phyloP scores from a whole-genome alignment of 257 asterid species.

The Capsicum rhomboideum region DNA sequence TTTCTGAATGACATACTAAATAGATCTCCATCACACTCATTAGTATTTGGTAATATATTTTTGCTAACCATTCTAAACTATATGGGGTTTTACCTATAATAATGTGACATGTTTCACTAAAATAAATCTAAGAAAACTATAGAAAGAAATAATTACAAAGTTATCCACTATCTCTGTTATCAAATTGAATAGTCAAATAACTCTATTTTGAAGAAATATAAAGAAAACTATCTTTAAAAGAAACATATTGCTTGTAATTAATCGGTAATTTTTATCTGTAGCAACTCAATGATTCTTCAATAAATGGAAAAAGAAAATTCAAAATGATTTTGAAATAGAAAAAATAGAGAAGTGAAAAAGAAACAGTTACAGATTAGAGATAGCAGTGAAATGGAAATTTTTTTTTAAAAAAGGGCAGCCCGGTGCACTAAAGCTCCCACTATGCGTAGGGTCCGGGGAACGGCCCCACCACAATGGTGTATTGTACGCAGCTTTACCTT shows the following conservation, averaged over 20 bases:
- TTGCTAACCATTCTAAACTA: not conserved
- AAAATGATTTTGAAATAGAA: not conserved
- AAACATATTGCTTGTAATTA: not conserved
- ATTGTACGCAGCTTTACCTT: too few species aligned
- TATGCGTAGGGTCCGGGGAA: too few species aligned
- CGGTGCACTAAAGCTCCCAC: too few species aligned
- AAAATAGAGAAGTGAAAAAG: not conserved
- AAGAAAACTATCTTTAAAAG: not conserved
- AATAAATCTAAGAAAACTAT: not conserved
- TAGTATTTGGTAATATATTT: not conserved
- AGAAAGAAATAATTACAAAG: not conserved
- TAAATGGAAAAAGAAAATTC: not conserved
- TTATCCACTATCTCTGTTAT: not conserved
- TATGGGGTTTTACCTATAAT: not conserved
- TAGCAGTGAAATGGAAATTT: not conserved
- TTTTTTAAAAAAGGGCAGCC: too few species aligned
- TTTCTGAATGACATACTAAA: not conserved
- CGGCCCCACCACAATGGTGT: too few species aligned
- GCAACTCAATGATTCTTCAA: not conserved
- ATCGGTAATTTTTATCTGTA: not conserved
- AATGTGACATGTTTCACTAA: not conserved
- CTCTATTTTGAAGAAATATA: not conserved
- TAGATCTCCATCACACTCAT: not conserved
- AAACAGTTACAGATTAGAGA: not conserved
- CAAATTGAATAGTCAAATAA: not conserved